Evolutionary conservation across 345 rosid genomes (phyloP).

Genomic region (Hibiscus tridactylites): DNA sequence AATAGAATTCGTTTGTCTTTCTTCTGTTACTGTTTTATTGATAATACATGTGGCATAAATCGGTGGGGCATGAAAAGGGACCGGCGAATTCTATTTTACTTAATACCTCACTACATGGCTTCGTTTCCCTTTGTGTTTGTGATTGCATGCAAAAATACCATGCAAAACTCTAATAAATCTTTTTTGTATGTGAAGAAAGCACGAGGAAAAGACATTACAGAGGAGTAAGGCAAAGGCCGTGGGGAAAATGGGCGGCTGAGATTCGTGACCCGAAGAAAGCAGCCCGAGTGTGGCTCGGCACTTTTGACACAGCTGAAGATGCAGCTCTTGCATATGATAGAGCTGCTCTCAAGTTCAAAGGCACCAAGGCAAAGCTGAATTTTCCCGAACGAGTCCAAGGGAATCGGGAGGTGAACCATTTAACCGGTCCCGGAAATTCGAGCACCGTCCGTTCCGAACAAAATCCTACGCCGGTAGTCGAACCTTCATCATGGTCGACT

Average conservation of each 20-base stretch:
- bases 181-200: constrained; percentile 34
- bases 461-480: constrained; percentile 7
- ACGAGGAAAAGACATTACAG: constrained; percentile 67
- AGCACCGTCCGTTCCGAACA: constrained; percentile 9
- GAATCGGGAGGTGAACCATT: constrained; percentile 21
- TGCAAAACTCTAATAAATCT: not conserved
- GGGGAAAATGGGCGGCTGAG: constrained; percentile 99
- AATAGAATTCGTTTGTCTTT: no score
- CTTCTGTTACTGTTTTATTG: no score
- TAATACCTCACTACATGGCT: no score
- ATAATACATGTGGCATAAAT: no score
- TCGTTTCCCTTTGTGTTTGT: not conserved
- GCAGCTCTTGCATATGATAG: constrained; percentile 86
- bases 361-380: constrained; percentile 87
- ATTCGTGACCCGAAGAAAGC: constrained; percentile 79
- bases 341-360: constrained; percentile 92
- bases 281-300: constrained; percentile 84
- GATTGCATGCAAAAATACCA: constrained; percentile 12
- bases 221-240: constrained; percentile 92
- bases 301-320: constrained; percentile 80
- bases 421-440: constrained; percentile 9
- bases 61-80: no score
- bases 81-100: no score
- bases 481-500: constrained; percentile 17
- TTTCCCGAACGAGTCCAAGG: constrained; percentile 84